A percentile compares a stretch with the other conserved stretches of the same genome.
These are phyloP conservation scores for Magnusiomyces ingens DNA, from an alignment of 1,139 yeast genomes.

Conservation along the genomic window DNA sequence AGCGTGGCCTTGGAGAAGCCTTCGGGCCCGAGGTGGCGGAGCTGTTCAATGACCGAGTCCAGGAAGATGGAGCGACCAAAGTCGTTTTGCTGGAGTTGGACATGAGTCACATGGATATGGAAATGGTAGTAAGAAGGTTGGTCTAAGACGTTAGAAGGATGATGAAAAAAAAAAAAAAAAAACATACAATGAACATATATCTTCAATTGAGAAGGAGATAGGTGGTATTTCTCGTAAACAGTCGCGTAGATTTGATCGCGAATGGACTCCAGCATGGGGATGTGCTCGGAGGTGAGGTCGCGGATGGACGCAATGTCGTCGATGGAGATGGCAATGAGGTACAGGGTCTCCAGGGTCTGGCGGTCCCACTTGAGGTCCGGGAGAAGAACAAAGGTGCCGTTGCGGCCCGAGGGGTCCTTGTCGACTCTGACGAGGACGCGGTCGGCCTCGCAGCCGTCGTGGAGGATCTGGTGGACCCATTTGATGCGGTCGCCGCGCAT, in stretches of 20 bases:
- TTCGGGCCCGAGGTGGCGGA: constrained; percentile 45
- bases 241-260: constrained; percentile 41
- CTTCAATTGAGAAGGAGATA: constrained; percentile 49
- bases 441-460: constrained; percentile 79
- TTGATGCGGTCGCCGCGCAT: constrained; percentile 73
- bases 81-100: constrained; percentile 60
- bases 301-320: constrained; percentile 65
- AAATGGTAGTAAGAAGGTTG: constrained; percentile 96
- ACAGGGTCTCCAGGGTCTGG: constrained; percentile 57
- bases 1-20: constrained; percentile 46
- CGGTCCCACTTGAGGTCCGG: constrained; percentile 83
- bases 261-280: constrained; percentile 48
- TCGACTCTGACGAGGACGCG: constrained; percentile 58
- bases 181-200: constrained; percentile 58
- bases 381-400: constrained; percentile 31
- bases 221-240: constrained; percentile 43
- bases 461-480: constrained; percentile 86
- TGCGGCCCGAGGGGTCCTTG: constrained; percentile 43
- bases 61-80: constrained; percentile 78
- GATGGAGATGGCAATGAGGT: constrained; percentile 71
- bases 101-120: constrained; percentile 85
- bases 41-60: constrained; percentile 74
- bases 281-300: constrained; percentile 58
- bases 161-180: not conserved
- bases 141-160: constrained; percentile 26